Base-by-base conservation (phyloP, 2,329 filamentous ascomycete species). In the Phaeosphaeriaceae sp. region DNA sequence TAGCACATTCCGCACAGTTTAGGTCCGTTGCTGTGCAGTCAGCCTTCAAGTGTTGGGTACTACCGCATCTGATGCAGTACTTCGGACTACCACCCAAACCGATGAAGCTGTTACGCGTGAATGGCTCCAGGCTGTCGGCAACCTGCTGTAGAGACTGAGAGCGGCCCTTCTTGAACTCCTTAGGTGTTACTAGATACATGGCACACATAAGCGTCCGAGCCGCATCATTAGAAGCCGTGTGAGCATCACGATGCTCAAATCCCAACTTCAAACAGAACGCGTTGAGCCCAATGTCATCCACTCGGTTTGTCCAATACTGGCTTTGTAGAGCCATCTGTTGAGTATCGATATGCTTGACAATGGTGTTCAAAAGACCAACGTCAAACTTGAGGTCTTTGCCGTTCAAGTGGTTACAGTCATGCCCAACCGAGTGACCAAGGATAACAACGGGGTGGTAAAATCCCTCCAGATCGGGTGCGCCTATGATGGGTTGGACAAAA, bases 161-260 rank as follows among this genome's bases (percentile, higher is more conserved):
- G 4, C 26, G 7, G 3, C 30, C 6, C 2, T 18, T 11, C n/a
- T 42, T 40, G 0, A 33, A 26, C 2, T 49, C 13, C 1, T 26
- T 23, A 0, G 43, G 42, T 3, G 64, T 38, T 1, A 55, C 45
- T 26, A 67, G 42, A 12, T 60, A 50, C 5, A 68, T 46, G 0
- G 57, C 67, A 3, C 37, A 52, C 16, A 70, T 68, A 13, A 64
- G 41, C 0, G 67, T 68, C 2, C 61, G 53, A 1, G 53, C 63
- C 0, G 41, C 52, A 29, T 66, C 62, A 36, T 67, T 66, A 11
- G 52, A 49, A 1, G 62, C 62, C 1, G 62, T 64, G 39, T 67
- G 64, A 5, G 55, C 11, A 21, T 67, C 53, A 18, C 44, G 48
- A 18, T 61, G 55, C 4, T 52, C 37, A n/a, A 66, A 58, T 6